A percentile compares a stretch with the other conserved stretches of the same genome.
Conservation (phyloP, 176 grass and related monocot species). For the Elymus sibiricus region DNA sequence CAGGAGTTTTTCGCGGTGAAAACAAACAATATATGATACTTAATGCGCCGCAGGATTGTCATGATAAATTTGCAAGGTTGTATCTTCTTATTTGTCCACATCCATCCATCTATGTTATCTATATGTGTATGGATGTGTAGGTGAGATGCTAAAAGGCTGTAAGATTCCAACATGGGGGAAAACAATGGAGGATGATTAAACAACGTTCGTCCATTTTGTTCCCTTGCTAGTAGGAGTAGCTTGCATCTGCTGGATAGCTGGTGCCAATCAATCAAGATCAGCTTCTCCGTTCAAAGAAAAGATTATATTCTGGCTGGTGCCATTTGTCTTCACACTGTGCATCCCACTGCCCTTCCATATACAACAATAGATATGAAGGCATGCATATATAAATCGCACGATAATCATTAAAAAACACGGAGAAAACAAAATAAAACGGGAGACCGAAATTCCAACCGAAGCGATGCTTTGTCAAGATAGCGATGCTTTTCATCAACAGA, state of each 20-base stretch:
- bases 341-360: background rate
- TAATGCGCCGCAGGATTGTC: background rate
- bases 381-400: background rate
- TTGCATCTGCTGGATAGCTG: constrained; percentile 27
- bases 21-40: background rate
- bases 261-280: constrained; percentile 38
- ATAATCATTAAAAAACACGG: background rate
- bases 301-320: constrained; percentile 13
- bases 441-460: background rate
- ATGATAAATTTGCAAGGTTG: constrained; percentile 4
- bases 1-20: fast-evolving
- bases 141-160: constrained; percentile 52
- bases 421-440: background rate
- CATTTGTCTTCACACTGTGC: constrained; percentile 2
- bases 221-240: constrained; percentile 27
- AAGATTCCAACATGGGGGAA: constrained; percentile 36
- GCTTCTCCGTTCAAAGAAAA: background rate
- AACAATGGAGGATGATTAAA: constrained; percentile 7
- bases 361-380: background rate
- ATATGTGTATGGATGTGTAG: background rate
- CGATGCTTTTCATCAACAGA: background rate
- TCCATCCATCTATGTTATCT: background rate
- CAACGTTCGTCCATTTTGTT: constrained; percentile 28
- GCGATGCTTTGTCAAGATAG: background rate
- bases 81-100: constrained; percentile 4